Evolutionary conservation across 768 basidiomycete genomes (phyloP), one percentile per base, ranked within the genome.

Genomic region (Dendrothele bispora): DNA sequence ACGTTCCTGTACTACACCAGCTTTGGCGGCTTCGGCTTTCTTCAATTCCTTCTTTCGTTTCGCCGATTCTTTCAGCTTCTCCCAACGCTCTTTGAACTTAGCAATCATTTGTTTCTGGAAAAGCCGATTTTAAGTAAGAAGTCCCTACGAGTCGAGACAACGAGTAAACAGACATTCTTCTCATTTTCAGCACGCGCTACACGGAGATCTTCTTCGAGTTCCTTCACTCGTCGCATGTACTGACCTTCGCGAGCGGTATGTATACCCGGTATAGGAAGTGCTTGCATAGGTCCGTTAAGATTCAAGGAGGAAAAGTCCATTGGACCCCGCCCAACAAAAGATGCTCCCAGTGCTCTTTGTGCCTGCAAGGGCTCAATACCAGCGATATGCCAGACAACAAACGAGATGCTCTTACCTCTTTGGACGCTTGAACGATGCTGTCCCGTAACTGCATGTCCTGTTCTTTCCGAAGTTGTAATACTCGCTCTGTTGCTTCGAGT

Each of bases 41-140:
- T 81, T 82, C 12, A 83, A 84, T 58, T 88, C 86, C 62, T 91
- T 88, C 70, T 92, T 91, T 51, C 86, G 82, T 65, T 84, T 90
- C 7, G 89, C 86, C 22, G 86, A 87, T 59, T 93, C 91, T 62
- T 93, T 93, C 48, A 93, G 70, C 63, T 90, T 91, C 61, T 89
- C 88, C 91, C 91, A 93, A 32, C 88, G 77, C 66, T 92, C 91
- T 22, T 86, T 80, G 66, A 88, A 92, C 57, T 87, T 86, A 18
- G 75, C 72, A 53, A 91, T 90, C 79, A 90, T 87, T 10, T 80
- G 72, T 82, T 86, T 88, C 91, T 92, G 66, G 49, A 57, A 45
- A 48, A n/a, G n/a, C n/a, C n/a, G n/a, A n/a, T n/a, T n/a, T n/a
- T n/a, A n/a, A n/a, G n/a, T n/a, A n/a, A n/a, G n/a, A n/a, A n/a